These are phyloP conservation scores for Hypomyces perniciosus DNA, from an alignment of 2,329 filamentous ascomycete genomes.

Conservation along the genomic window DNA sequence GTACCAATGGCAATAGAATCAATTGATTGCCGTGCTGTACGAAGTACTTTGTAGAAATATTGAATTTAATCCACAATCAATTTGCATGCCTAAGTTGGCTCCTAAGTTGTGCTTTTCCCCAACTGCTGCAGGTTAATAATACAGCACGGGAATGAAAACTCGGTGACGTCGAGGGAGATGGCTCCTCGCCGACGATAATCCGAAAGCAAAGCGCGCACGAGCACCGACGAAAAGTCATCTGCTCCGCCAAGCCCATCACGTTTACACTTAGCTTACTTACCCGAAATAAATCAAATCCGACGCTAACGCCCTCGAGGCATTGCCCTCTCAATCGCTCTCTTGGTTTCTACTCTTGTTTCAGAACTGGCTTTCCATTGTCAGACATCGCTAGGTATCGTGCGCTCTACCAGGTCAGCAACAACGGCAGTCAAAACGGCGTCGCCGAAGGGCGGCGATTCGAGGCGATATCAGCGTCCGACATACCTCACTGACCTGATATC, in stretches of 20 bases:
- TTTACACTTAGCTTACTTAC: not conserved
- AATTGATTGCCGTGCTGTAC: too few species aligned
- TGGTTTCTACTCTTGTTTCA: too few species aligned
- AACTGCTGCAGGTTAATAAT: not conserved
- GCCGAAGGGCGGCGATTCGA: not conserved
- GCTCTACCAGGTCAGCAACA: too few species aligned
- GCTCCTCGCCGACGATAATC: conserved; percentile 13
- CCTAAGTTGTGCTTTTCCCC: not conserved
- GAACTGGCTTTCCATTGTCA: too few species aligned
- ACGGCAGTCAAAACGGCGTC: not conserved
- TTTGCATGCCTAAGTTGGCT: too few species aligned
- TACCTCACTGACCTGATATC: not conserved
- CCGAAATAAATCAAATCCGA: not conserved
- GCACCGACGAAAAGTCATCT: conserved; percentile 3
- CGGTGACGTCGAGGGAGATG: too few species aligned
- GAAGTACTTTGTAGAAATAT: too few species aligned
- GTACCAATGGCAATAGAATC: too few species aligned
- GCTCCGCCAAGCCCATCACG: not conserved
- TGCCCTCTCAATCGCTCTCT: too few species aligned
- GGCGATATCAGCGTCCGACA: not conserved
- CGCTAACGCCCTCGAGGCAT: not conserved
- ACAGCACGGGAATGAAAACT: too few species aligned
- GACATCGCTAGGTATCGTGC: too few species aligned
- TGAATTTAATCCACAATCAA: too few species aligned
- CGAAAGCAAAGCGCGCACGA: conserved; percentile 10